These are phyloP conservation scores for Wallemia hederae DNA, from an alignment of 1,284 basidiomycete genomes.

Conservation along the genomic window DNA sequence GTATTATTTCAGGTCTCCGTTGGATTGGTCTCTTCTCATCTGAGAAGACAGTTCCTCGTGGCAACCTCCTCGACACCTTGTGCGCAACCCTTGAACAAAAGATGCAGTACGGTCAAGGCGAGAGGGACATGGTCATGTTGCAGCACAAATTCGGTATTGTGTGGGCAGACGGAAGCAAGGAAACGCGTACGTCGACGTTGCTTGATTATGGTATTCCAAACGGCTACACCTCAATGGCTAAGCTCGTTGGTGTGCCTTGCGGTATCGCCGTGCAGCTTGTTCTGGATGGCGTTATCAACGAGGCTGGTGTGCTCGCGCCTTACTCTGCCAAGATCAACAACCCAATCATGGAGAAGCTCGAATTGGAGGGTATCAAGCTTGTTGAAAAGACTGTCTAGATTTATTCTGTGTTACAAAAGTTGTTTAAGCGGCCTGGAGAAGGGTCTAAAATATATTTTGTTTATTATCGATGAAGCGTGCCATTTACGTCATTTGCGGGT, in stretches of 20 bases:
- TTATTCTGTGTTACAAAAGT: background rate
- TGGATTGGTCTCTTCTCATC: conserved; percentile 81
- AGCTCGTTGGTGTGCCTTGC: conserved; percentile 66
- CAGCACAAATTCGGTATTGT: conserved; percentile 89
- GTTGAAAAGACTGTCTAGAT: background rate
- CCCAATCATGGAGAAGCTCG: conserved; percentile 41
- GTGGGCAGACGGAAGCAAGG: conserved; percentile 51
- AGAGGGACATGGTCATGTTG: conserved; percentile 86
- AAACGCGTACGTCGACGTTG: conserved; percentile 70
- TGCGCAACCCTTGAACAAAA: conserved; percentile 67
- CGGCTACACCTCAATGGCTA: conserved; percentile 70
- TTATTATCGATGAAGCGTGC: background rate
- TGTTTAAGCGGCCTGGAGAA: background rate
- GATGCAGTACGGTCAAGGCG: conserved; percentile 70
- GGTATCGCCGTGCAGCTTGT: conserved; percentile 71
- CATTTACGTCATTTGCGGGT: no score
- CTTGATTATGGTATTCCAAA: conserved; percentile 62
- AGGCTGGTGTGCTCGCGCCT: conserved; percentile 58
- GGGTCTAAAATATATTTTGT: background rate
- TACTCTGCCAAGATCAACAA: conserved; percentile 68
- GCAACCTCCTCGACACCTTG: conserved; percentile 76
- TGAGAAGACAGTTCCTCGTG: conserved; percentile 29
- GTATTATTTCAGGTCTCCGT: conserved; percentile 59
- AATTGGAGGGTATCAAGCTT: conserved; percentile 38
- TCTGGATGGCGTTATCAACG: conserved; percentile 34